A percentile compares a stretch with the other conserved stretches of the same genome.
Conservation (phyloP, 441 rosid genomes). For the Adansonia grandidieri region DNA sequence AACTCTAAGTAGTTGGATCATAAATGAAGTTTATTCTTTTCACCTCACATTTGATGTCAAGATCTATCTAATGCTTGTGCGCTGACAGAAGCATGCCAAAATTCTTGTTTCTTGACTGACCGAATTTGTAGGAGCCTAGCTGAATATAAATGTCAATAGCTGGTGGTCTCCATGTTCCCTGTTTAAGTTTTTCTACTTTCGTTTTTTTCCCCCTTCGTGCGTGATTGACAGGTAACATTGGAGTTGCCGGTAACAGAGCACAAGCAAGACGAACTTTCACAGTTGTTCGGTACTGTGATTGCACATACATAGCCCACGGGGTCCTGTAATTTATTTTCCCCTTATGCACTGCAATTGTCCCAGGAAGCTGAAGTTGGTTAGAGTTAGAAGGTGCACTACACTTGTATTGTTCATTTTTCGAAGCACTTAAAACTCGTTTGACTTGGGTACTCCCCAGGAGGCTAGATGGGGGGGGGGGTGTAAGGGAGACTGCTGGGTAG, state of each 20-base stretch:
- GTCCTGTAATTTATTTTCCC: slow-evolving; percentile 17
- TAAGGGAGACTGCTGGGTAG: background rate
- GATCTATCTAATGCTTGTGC: background rate
- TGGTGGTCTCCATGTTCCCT: background rate
- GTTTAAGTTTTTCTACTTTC: background rate
- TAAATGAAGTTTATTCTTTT: background rate
- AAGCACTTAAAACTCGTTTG: background rate
- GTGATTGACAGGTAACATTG: slow-evolving; percentile 63
- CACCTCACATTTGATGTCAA: background rate
- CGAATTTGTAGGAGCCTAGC: background rate
- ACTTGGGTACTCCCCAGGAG: background rate
- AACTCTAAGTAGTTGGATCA: background rate
- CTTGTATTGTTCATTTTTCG: background rate
- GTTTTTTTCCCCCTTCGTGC: background rate
- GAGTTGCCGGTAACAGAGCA: slow-evolving; percentile 58
- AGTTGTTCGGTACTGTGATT: slow-evolving; percentile 43
- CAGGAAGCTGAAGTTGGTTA: slow-evolving; percentile 15
- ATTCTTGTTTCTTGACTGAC: background rate
- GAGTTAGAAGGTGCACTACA: background rate
- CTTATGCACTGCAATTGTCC: background rate
- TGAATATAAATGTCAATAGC: slow-evolving; percentile 5
- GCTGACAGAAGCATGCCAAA: background rate
- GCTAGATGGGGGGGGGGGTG: no score
- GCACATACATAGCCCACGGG: slow-evolving; percentile 32
- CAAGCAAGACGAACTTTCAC: slow-evolving; percentile 58